These are phyloP conservation scores for Sphaerulina musiva DNA, from an alignment of 2,329 filamentous ascomycete genomes.

Conservation along the genomic window DNA sequence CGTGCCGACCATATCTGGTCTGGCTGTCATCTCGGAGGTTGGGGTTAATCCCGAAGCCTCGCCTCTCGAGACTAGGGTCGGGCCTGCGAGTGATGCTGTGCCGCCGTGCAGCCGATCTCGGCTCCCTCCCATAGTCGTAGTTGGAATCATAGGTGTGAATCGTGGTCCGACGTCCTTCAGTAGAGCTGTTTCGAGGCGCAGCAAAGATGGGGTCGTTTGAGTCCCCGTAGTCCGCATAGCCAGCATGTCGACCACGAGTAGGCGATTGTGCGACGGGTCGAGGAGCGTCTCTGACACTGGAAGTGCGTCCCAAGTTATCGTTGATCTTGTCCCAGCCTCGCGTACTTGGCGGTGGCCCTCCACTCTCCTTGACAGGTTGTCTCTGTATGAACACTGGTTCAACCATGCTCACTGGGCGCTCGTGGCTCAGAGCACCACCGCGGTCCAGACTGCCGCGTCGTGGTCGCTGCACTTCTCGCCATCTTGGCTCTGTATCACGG, in stretches of 20 bases:
- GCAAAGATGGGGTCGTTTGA: constrained; percentile 36
- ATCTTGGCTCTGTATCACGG: constrained; percentile 45
- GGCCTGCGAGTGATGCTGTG: constrained; percentile 35
- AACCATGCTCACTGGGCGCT: constrained; percentile 43
- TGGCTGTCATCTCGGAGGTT: constrained; percentile 18
- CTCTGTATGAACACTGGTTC: constrained; percentile 30
- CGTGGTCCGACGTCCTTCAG: constrained; percentile 38
- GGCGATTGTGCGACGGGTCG: constrained; percentile 25
- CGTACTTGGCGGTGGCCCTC: constrained; percentile 59
- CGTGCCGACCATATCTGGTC: constrained; percentile 29
- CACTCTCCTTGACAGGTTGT: constrained; percentile 31
- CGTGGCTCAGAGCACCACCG: constrained; percentile 31
- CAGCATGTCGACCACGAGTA: constrained; percentile 21
- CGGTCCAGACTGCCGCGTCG: constrained; percentile 43
- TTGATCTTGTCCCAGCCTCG: constrained; percentile 65
- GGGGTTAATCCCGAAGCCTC: constrained; percentile 44
- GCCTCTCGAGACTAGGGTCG: constrained; percentile 41
- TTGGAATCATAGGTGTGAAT: constrained; percentile 44
- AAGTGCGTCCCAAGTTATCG: constrained; percentile 39
- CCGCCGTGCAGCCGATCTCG: constrained; percentile 32
- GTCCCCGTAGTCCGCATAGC: constrained; percentile 23
- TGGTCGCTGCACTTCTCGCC: constrained; percentile 34
- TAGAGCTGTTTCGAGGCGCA: constrained; percentile 32
- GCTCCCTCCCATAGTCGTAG: constrained; percentile 41
- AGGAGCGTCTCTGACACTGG: constrained; percentile 41